Conservation (phyloP, 2,329 filamentous ascomycete species). For the Trichoderma atroviride region DNA sequence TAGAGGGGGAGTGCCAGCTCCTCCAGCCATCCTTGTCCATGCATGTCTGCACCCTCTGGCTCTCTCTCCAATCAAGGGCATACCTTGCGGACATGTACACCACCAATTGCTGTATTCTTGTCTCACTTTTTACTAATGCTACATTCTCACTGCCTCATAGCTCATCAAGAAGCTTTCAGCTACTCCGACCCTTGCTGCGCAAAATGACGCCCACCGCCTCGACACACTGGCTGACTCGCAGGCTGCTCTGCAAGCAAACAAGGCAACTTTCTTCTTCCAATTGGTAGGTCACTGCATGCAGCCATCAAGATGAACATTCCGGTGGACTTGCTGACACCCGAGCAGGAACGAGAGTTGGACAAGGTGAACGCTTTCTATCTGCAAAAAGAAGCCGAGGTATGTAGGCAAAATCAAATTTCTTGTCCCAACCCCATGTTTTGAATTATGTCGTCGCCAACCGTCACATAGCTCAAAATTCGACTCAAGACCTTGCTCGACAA, state of each 20-base stretch:
- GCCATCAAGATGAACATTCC: conserved; percentile 35
- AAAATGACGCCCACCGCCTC: conserved; percentile 62
- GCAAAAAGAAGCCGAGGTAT: conserved; percentile 95
- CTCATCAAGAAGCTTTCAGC: conserved; percentile 98
- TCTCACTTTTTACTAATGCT: conserved; percentile 14
- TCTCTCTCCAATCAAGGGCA: conserved; percentile 16
- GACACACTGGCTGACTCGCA: conserved; percentile 70
- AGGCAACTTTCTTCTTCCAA: conserved; percentile 98
- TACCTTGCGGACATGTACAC: conserved; percentile 17
- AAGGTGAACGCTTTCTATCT: conserved; percentile 98
- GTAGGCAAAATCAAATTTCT: conserved; percentile 35
- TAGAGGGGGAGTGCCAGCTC: conserved; percentile 9
- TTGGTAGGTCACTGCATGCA: conserved; percentile 62
- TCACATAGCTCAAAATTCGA: conserved; percentile 79
- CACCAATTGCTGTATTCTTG: conserved; percentile 15
- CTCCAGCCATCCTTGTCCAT: conserved; percentile 20
- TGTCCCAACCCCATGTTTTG: background rate
- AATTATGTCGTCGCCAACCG: background rate
- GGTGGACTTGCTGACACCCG: conserved; percentile 43
- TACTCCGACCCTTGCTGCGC: conserved; percentile 79
- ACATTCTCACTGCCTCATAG: conserved; percentile 50
- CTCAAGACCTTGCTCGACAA: conserved; percentile 92
- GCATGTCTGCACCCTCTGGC: conserved; percentile 21
- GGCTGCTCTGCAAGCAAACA: conserved; percentile 89
- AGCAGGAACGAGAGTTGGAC: conserved; percentile 91